Base-by-base conservation (phyloP, 768 basidiomycete species). In the Tylopilus rubrobrunneus region DNA sequence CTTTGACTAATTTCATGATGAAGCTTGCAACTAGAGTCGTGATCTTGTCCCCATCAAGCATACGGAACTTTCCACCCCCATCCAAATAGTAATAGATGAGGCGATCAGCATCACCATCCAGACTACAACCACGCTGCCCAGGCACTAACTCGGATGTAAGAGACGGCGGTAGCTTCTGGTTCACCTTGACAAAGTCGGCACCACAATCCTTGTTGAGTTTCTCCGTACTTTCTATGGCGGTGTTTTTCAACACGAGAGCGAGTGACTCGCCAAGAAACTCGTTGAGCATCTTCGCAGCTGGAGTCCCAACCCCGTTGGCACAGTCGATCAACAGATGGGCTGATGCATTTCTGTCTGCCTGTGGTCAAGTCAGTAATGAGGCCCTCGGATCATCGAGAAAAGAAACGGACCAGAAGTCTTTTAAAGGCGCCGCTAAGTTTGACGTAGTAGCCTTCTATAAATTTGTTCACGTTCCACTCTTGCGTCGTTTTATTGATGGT, bases 1-100 rank as follows among this genome's bases (percentile, higher is more conserved):
- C 80, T 68, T 86, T 89, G 60, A 96, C 89, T 14, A 96, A 81
- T 53, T 93, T 92, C 34, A 91, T 85, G 57, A 99, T 86, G 74
- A 93, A 98, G 27, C 90, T 86, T 10, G 97, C 92, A 23, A 92
- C 92, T 34, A 99, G 78, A 1, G 89, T 86, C 4, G 97, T 91
- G 53, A 98, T 98, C 79, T 98, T 99, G 75, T 99, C 97, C 11
- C 97, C 97, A 61, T 99, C 97, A 40, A 99, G 81, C 81, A 99
- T 84, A 62, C 84, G 87, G 76, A 98, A 99, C 49, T 79, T 76
- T 33, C 82, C 78, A 29, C 78, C 76, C 55, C 86, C 83, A 67
- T 93, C 90, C 55, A 92, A 72, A 69, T 97, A 98, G 74, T 85
- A 98, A 68, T 93, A 99, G 66, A 99, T 95, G 60, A 99, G 75